These are phyloP conservation scores for Tolypocladium guangdongense DNA, from an alignment of 2,329 filamentous ascomycete species.

Conservation along the genomic window DNA sequence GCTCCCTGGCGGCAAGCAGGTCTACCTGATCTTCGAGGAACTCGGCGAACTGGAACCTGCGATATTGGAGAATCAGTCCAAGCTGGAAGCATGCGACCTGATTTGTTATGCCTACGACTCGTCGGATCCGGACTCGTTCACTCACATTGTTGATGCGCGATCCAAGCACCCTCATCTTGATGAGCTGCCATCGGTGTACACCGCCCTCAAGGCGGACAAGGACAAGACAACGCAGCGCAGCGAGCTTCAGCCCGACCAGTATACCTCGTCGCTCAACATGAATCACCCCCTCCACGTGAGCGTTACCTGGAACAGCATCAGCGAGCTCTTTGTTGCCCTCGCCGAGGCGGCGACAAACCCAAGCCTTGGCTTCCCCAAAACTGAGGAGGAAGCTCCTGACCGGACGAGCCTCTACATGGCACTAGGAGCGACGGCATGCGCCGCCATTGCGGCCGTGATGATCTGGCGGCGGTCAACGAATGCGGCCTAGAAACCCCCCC, in stretches of 20 bases:
- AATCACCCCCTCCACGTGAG: conserved; percentile 87
- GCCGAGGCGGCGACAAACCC: conserved; percentile 90
- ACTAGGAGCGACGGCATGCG: conserved; percentile 60
- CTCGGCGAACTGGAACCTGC: conserved; percentile 92
- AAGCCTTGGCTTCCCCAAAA: conserved; percentile 78
- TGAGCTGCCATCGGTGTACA: conserved; percentile 83
- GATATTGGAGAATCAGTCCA: conserved; percentile 81
- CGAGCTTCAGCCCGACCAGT: conserved; percentile 84
- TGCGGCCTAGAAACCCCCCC: conserved; percentile 18
- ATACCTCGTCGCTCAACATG: conserved; percentile 78
- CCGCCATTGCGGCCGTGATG: conserved; percentile 51
- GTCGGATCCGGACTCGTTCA: conserved; percentile 90
- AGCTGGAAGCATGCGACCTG: conserved; percentile 85
- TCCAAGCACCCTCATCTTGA: conserved; percentile 73
- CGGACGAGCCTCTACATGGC: conserved; percentile 79
- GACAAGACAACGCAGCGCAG: conserved; percentile 95
- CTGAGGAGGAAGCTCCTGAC: conserved; percentile 75
- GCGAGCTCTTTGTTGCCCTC: conserved; percentile 83
- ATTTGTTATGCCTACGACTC: conserved; percentile 96
- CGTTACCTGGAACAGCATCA: conserved; percentile 87
- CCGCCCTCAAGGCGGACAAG: conserved; percentile 86
- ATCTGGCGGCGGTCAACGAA: conserved; percentile 52
- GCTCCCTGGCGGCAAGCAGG: conserved; percentile 89
- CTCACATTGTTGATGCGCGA: conserved; percentile 75
- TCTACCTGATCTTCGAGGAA: conserved; percentile 91